Evolutionary conservation across 2,329 filamentous ascomycete species (phyloP).

Genomic region (Aspergillus ochraceus): DNA sequence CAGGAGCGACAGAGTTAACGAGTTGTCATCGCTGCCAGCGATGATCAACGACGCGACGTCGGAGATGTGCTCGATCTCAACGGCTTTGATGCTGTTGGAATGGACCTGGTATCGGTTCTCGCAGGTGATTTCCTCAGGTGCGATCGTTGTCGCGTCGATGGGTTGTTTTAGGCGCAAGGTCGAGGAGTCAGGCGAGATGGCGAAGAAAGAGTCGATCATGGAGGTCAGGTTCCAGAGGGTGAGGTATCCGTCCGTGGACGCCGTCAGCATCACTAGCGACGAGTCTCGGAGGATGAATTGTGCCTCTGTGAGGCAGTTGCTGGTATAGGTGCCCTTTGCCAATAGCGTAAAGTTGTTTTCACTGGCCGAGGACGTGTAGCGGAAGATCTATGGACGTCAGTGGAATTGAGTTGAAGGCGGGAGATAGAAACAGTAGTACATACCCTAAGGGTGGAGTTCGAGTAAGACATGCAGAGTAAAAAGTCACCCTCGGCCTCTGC

Average conservation of each 20-base stretch:
- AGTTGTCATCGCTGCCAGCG: conserved; percentile 88
- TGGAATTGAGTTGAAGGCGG: neutral
- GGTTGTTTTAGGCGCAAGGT: conserved; percentile 18
- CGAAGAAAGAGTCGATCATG: conserved; percentile 30
- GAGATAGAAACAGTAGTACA: neutral
- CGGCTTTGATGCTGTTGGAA: conserved; percentile 74
- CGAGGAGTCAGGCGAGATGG: conserved; percentile 14
- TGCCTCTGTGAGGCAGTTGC: conserved; percentile 72
- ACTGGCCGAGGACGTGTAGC: conserved; percentile 30
- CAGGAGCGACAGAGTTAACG: conserved; percentile 61
- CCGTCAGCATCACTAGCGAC: conserved; percentile 56
- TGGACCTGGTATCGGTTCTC: conserved; percentile 58
- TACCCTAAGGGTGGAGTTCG: conserved; percentile 75
- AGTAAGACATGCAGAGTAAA: conserved; percentile 71
- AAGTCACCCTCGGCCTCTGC: conserved; percentile 40
- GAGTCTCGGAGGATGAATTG: conserved; percentile 39
- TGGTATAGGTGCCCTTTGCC: conserved; percentile 62
- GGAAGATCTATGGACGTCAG: conserved; percentile 44
- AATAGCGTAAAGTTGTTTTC: conserved; percentile 43
- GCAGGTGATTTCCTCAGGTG: conserved; percentile 31
- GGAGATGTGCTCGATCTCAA: conserved; percentile 36
- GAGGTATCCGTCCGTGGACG: conserved; percentile 79
- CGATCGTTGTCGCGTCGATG: conserved; percentile 23
- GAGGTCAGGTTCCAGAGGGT: conserved; percentile 57
- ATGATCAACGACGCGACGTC: conserved; percentile 54